Percentiles rank a stretch among this genome's conserved stretches.
phyloP scores from a whole-genome alignment of 331 rosid genomes.

The Acacia concinna region DNA sequence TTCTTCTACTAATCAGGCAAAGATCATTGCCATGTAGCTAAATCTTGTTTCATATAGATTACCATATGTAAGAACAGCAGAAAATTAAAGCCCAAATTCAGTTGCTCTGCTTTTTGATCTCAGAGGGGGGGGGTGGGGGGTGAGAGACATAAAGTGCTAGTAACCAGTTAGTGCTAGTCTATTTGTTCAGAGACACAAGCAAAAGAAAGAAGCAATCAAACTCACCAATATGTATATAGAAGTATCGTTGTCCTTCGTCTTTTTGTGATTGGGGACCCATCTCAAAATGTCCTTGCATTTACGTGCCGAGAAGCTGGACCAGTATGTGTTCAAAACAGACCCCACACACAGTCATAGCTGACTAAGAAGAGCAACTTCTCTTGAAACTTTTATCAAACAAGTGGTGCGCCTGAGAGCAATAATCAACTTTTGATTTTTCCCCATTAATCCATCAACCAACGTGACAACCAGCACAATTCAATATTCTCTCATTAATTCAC shows the following conservation, averaged over 20 bases:
- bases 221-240: neutral
- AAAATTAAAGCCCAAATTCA: neutral
- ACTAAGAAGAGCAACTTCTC: slow-evolving; percentile 33
- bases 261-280: slow-evolving; percentile 18
- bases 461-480: neutral
- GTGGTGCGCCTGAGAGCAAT: neutral
- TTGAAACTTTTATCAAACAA: slow-evolving; percentile 6
- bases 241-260: neutral
- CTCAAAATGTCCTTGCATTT: slow-evolving; percentile 9
- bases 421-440: slow-evolving; percentile 14
- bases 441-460: slow-evolving; percentile 27
- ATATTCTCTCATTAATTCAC: neutral
- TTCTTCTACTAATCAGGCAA: neutral
- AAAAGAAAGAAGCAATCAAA: neutral
- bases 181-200: neutral
- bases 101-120: neutral
- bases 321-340: slow-evolving; percentile 19
- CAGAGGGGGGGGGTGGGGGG: neutral
- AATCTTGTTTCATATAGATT: neutral
- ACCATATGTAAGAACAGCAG: neutral
- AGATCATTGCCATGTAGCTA: neutral
- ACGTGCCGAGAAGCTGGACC: slow-evolving; percentile 14
- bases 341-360: slow-evolving; percentile 33
- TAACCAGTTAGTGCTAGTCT: neutral
- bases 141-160: neutral